Evolutionary conservation across 1,284 basidiomycete genomes (phyloP).

Genomic region (Marasmius fiardii): DNA sequence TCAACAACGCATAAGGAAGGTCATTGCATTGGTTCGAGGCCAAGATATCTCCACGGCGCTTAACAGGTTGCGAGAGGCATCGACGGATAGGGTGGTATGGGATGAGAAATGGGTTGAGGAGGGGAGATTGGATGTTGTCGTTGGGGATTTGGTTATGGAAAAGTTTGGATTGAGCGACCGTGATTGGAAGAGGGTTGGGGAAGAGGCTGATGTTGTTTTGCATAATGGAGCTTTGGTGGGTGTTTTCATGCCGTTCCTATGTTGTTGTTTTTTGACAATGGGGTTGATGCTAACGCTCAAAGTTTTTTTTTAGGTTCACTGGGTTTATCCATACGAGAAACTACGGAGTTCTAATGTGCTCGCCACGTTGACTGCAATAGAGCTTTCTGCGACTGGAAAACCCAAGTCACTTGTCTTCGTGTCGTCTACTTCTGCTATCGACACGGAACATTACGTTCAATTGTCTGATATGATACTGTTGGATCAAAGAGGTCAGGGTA

Average conservation of each 20-base stretch:
- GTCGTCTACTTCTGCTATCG: conserved; percentile 92
- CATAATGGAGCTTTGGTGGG: conserved; percentile 96
- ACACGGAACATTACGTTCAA: conserved; percentile 87
- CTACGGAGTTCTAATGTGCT: conserved; percentile 91
- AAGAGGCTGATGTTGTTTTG: conserved; percentile 82
- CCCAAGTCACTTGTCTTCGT: conserved; percentile 90
- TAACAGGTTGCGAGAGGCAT: conserved; percentile 71
- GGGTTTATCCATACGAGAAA: conserved; percentile 98
- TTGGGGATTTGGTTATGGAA: conserved; percentile 83
- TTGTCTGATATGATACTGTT: conserved; percentile 73
- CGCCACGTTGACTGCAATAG: conserved; percentile 81
- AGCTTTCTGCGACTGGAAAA: conserved; percentile 73
- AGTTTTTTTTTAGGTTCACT: conserved; percentile 72
- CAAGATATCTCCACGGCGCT: conserved; percentile 63
- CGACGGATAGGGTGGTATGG: conserved; percentile 91
- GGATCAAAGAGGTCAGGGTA: conserved; percentile 52
- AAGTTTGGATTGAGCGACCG: conserved; percentile 72
- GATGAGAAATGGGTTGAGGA: conserved; percentile 80
- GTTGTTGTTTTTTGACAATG: not conserved
- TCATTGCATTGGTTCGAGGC: conserved; percentile 90
- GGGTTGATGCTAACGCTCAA: not conserved
- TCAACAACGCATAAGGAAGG: conserved; percentile 71
- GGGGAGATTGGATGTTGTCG: conserved; percentile 76
- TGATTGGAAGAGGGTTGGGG: conserved; percentile 68
- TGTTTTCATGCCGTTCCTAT: conserved; percentile 8